Conservation (phyloP, 2,329 filamentous ascomycete species). For the Fusarium fujikuroi region DNA sequence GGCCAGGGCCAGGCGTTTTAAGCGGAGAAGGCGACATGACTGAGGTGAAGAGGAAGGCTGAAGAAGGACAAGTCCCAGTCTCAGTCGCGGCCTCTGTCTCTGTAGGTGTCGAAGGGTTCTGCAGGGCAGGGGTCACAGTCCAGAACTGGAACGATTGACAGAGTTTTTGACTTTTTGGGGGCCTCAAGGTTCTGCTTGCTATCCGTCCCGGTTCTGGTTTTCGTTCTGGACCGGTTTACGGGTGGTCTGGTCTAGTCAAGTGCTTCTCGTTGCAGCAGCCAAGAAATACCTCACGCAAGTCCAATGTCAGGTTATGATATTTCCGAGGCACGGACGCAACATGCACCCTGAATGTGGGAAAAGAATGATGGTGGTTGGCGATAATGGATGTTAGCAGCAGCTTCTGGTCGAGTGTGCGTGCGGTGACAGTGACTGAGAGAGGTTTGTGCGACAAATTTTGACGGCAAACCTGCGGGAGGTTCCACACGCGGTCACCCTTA, state of each 20-base stretch:
- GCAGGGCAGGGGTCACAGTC: slow-evolving; percentile 27
- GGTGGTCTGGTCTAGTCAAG: not conserved
- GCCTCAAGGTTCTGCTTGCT: slow-evolving; percentile 17
- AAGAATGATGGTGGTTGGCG: not conserved
- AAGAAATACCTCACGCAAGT: slow-evolving; percentile 3
- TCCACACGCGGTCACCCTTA: not conserved
- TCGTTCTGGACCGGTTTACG: slow-evolving; percentile 13
- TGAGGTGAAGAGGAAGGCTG: not conserved
- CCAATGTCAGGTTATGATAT: not conserved
- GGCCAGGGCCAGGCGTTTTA: not conserved
- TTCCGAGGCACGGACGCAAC: not conserved
- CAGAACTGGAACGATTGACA: slow-evolving; percentile 22
- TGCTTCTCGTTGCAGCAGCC: not conserved
- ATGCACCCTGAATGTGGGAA: not conserved
- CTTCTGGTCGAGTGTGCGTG: not conserved
- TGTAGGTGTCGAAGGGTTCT: not conserved
- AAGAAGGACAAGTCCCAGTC: not conserved
- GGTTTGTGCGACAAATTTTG: slow-evolving; percentile 26
- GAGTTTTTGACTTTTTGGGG: slow-evolving; percentile 12
- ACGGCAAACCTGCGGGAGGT: not conserved
- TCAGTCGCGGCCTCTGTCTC: not conserved
- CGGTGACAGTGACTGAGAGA: not conserved
- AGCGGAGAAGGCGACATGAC: slow-evolving; percentile 25
- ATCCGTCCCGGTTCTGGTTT: not conserved
- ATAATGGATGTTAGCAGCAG: not conserved